Evolutionary conservation across 2,329 filamentous ascomycete genomes (phyloP).

Genomic region (Graphilbum sp.): DNA sequence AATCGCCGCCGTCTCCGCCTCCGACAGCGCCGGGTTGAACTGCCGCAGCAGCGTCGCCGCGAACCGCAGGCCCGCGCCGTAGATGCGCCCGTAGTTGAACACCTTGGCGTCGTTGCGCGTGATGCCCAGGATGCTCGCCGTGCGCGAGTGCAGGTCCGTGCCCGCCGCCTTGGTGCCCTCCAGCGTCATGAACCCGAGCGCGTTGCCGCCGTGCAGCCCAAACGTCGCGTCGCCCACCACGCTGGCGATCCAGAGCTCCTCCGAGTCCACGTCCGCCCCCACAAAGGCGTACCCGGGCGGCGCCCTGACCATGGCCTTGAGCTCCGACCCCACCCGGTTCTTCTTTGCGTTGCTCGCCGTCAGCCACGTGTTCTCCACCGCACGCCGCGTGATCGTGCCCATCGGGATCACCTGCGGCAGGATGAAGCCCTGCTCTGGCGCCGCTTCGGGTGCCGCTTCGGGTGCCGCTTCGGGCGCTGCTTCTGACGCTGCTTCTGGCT

Average conservation of each 20-base stretch:
- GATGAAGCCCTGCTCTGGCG: conserved; percentile 53
- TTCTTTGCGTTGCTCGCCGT: conserved; percentile 94
- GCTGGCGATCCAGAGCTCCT: conserved; percentile 97
- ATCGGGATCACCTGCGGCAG: conserved; percentile 93
- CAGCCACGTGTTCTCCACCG: conserved; percentile 96
- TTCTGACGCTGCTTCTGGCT: no score
- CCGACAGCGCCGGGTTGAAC: conserved; percentile 76
- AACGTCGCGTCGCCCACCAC: conserved; percentile 90
- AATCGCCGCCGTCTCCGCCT: conserved; percentile 58
- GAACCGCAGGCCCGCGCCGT: conserved; percentile 92
- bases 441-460: conserved; percentile 1
- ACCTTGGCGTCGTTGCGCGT: conserved; percentile 91
- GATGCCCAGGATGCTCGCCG: conserved; percentile 81
- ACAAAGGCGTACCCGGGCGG: conserved; percentile 87
- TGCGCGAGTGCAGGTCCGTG: conserved; percentile 88
- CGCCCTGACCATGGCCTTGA: conserved; percentile 92
- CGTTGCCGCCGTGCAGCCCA: conserved; percentile 87
- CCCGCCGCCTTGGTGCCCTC: conserved; percentile 90
- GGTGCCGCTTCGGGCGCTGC: no score
- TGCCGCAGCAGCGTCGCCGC: conserved; percentile 78
- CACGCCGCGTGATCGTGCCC: conserved; percentile 88
- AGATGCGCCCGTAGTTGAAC: conserved; percentile 98
- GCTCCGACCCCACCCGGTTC: conserved; percentile 87
- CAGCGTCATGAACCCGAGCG: conserved; percentile 96
- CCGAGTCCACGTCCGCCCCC: conserved; percentile 90